Conservation (phyloP, 225 moss, liverwort and hornwort genomes). For the Takakia lepidozioides region DNA sequence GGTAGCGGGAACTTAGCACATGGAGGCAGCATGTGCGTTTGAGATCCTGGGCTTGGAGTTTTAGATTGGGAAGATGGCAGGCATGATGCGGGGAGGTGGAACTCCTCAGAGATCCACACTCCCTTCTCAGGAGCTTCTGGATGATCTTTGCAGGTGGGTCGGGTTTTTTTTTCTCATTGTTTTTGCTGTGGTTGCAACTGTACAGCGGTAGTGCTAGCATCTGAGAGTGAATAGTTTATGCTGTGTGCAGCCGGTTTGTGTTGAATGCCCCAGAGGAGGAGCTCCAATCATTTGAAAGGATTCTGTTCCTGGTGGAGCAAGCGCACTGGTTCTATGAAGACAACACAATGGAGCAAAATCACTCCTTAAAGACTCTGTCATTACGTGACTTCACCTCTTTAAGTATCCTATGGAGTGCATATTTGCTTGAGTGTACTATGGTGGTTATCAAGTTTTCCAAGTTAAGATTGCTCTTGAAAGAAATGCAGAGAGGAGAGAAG, state of each 20-base stretch:
- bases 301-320: conserved; percentile 52
- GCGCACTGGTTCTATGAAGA: conserved; percentile 64
- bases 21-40: too few species aligned
- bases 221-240: not conserved
- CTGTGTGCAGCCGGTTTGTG: conserved; percentile 41
- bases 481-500: too few species aligned
- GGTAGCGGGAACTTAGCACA: too few species aligned
- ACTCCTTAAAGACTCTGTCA: conserved; percentile 24
- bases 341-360: conserved; percentile 51
- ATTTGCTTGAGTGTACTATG: too few species aligned
- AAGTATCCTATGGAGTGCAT: conserved; percentile 34
- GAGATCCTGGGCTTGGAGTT: too few species aligned
- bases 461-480: too few species aligned
- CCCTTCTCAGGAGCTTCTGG: conserved; percentile 51
- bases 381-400: conserved; percentile 50
- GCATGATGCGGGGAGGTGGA: too few species aligned
- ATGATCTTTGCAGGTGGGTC: conserved; percentile 43
- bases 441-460: too few species aligned
- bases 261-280: conserved; percentile 58
- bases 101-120: conserved; percentile 15
- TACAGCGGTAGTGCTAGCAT: not conserved
- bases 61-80: too few species aligned
- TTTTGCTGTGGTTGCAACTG: not conserved
- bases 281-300: conserved; percentile 46
- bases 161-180: not conserved